Evolutionary conservation across 2,329 filamentous ascomycete genomes (phyloP), one percentile per base, ranked within the genome.

Genomic region (Plenodomus tracheiphilus): DNA sequence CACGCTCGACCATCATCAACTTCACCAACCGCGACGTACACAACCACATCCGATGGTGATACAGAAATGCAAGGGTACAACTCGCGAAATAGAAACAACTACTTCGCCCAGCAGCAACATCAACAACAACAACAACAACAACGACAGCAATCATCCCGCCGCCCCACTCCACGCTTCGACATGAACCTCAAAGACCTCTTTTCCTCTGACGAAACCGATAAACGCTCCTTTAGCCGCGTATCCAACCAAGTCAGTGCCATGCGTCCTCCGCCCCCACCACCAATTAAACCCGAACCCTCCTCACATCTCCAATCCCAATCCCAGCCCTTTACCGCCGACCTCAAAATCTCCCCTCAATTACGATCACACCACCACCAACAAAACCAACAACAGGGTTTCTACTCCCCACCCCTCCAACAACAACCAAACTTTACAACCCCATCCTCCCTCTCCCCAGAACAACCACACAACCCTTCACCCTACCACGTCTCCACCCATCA

Each of bases 101-200:
- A 61, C 43, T 64, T 60, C 46, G 35, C 46, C 41, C 59, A 47
- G 34, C 49, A 49, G 10, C 49, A 49, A 21, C 46, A 60, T 16
- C 60, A 62, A 19, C 63, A 61, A n/a, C n/a, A n/a, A n/a, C n/a
- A n/a, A n/a, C n/a, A n/a, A n/a, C n/a, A n/a, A n/a, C n/a, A n/a
- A n/a, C n/a, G n/a, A n/a, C n/a, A n/a, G n/a, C n/a, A n/a, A n/a
- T n/a, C n/a, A n/a, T 39, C 49, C 13, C 62, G 66, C 49, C 71
- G 79, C 16, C 79, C 77, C 16, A 61, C 77, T 11, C 82, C 82
- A 2, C 76, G 77, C 47, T 85, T 85, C 63, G 83, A 85, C 65
- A 69, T 77, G 74, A 64, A 77, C 46, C 54, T 74, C 46, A 59
- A 67, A 28, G 61, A 74, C 53, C 49, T 72, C 16, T 70, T 75